Evolutionary conservation across 2,329 filamentous ascomycete species (phyloP), one percentile per base, ranked within the genome.

Genomic region (Helminthosporium solani): DNA sequence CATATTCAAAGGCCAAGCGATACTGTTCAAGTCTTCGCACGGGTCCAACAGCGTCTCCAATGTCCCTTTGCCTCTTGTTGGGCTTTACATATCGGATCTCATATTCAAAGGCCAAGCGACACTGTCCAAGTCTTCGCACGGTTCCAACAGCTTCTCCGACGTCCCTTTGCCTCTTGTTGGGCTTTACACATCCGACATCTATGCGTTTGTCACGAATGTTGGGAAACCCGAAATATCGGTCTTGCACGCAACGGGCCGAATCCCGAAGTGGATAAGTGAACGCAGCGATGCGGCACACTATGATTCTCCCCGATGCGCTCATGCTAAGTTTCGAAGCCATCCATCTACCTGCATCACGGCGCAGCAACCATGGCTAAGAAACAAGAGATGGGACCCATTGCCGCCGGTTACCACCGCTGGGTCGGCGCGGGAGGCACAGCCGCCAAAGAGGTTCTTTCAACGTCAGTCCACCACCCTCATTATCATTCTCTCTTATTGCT

Each of bases 401-500:
- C 14, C 28, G 28, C 28, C 28, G 28, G 14, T 12, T 14, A 12
- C 28, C 28, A 12, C 12, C 14, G 28, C 14, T 20, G n/a, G 34
- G 9, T 21, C 8, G 34, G 18, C 18, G 34, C 20, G 12, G 18
- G 9, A 36, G 18, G 9, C 33, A 3, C n/a, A 34, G 9, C 33
- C 9, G 18, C 33, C 33, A 16, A 34, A 34, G 31, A 40, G 41
- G 28, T 49, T 40, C 33, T 39, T 44, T 40, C 21, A 23, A 40
- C 46, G 45, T 39, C 46, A 48, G 20, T 23, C 18, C 44, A 14
- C 12, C 14, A 31, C 28, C 28, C 28, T 31, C 28, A 14, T n/a
- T 5, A 31, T 31, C 28, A 31, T n/a, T 5, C 14, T 31, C 28
- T 31, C 14, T 14, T n/a, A 31, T 14, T 7, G 9, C 14, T 14